A percentile compares a stretch with the other conserved stretches of the same genome.
Evolutionary conservation across 768 basidiomycete genomes (phyloP).

Genomic region (Tylopilus plumbeoviolaceoides): DNA sequence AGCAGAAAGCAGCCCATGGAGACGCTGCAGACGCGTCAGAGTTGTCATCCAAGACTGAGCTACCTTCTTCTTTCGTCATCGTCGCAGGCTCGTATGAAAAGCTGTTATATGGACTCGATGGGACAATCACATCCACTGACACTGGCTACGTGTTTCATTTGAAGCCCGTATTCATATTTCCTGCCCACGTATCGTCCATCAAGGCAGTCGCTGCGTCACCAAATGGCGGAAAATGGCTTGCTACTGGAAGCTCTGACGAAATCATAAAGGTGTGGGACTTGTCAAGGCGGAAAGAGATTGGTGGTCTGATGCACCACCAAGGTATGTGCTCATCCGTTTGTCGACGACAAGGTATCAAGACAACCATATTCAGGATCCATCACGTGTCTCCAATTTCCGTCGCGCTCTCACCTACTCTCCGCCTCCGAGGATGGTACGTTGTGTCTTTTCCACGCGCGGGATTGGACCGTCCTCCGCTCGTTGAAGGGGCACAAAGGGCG

Average conservation of each 20-base stretch:
- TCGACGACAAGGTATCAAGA: background rate
- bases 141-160: slow-evolving; percentile 39
- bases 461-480: slow-evolving; percentile 86
- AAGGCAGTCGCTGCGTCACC: slow-evolving; percentile 89
- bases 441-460: slow-evolving; percentile 85
- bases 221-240: slow-evolving; percentile 91
- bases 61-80: slow-evolving; percentile 73
- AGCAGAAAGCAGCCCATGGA: slow-evolving; percentile 11
- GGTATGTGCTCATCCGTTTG: slow-evolving; percentile 44
- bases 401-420: slow-evolving; percentile 84
- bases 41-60: slow-evolving; percentile 9
- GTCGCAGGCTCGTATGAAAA: slow-evolving; percentile 96
- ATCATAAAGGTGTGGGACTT: slow-evolving; percentile 97
- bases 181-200: slow-evolving; percentile 91
- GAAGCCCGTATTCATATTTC: slow-evolving; percentile 91
- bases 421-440: slow-evolving; percentile 92
- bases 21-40: background rate
- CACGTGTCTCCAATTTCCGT: slow-evolving; percentile 82
- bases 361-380: slow-evolving; percentile 66
- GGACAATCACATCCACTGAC: slow-evolving; percentile 39
- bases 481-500: slow-evolving; percentile 93
- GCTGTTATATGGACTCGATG: slow-evolving; percentile 86
- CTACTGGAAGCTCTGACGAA: slow-evolving; percentile 94
- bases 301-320: slow-evolving; percentile 91
- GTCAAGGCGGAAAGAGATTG: slow-evolving; percentile 86